phyloP scores from a whole-genome alignment of 2,329 filamentous ascomycete genomes.

The Taxawa tesnikishii region DNA sequence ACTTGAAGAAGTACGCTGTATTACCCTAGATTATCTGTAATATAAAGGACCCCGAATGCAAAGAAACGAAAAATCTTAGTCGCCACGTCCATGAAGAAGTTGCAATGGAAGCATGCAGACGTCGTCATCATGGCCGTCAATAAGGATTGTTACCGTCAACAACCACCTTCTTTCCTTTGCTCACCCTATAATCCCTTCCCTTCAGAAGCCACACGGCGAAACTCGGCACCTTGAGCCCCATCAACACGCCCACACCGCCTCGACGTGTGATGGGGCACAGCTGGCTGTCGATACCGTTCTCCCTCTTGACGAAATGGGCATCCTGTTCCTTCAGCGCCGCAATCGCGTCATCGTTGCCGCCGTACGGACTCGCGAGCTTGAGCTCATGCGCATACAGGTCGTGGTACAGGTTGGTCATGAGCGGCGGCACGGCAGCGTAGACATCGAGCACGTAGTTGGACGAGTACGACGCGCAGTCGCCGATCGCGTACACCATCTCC shows the following conservation, averaged over 20 bases:
- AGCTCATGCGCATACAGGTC: constrained; percentile 22
- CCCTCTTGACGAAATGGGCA: constrained; percentile 9
- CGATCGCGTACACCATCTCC: constrained; percentile 22
- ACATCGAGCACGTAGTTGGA: constrained; percentile 21
- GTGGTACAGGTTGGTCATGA: constrained; percentile 21
- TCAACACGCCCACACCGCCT: constrained; percentile 24
- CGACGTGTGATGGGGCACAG: constrained; percentile 19
- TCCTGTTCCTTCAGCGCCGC: constrained; percentile 11
- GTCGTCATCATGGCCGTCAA: no score
- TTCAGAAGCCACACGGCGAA: constrained; percentile 21
- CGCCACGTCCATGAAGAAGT: no score
- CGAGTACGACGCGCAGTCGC: constrained; percentile 20
- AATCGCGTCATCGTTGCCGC: constrained; percentile 13
- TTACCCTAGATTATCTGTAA: constrained; percentile 57
- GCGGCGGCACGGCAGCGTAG: constrained; percentile 21
- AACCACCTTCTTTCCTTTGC: constrained; percentile 13
- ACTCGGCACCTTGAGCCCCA: constrained; percentile 19
- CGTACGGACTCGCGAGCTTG: constrained; percentile 16
- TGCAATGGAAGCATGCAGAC: no score
- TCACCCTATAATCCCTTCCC: constrained; percentile 23
- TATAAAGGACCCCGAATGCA: no score
- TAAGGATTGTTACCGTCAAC: constrained; percentile 14
- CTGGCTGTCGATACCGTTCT: constrained; percentile 8
- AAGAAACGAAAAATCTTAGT: no score
- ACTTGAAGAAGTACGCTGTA: constrained; percentile 88